These are phyloP conservation scores for Rubus idaeus DNA, from an alignment of 306 rosid species.

Conservation along the genomic window DNA sequence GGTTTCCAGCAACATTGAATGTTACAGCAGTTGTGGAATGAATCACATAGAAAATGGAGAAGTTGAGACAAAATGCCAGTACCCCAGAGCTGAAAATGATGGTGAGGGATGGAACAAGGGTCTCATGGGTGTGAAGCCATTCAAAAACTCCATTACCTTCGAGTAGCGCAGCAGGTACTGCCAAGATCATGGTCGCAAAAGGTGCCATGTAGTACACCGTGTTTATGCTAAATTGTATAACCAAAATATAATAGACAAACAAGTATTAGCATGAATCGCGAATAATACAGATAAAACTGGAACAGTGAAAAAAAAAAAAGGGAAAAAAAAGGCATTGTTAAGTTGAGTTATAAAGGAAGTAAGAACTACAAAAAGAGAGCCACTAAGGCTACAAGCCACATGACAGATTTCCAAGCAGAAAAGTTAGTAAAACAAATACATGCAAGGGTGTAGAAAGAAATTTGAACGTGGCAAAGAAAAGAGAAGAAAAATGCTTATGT, in stretches of 20 bases:
- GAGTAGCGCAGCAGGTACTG: slow-evolving; percentile 79
- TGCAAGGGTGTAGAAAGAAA: no score
- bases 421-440: no score
- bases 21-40: slow-evolving; percentile 98
- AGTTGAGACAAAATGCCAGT: slow-evolving; percentile 93
- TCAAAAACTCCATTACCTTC: slow-evolving; percentile 90
- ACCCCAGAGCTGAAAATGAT: slow-evolving; percentile 91
- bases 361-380: no score
- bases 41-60: slow-evolving; percentile 94
- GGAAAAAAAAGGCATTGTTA: background rate
- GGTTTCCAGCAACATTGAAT: slow-evolving; percentile 97
- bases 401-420: no score
- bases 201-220: slow-evolving; percentile 99
- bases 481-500: no score
- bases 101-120: slow-evolving; percentile 61
- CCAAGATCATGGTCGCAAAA: slow-evolving; percentile 95
- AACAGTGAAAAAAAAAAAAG: background rate
- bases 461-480: no score
- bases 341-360: background rate
- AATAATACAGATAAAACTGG: background rate
- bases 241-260: background rate
- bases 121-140: slow-evolving; percentile 75
- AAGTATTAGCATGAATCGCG: background rate
- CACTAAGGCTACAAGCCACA: no score
- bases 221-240: slow-evolving; percentile 60